These are phyloP conservation scores for Saksenaea vasiformis DNA, from an alignment of 371 early-diverging fungal genomes.

Conservation along the genomic window DNA sequence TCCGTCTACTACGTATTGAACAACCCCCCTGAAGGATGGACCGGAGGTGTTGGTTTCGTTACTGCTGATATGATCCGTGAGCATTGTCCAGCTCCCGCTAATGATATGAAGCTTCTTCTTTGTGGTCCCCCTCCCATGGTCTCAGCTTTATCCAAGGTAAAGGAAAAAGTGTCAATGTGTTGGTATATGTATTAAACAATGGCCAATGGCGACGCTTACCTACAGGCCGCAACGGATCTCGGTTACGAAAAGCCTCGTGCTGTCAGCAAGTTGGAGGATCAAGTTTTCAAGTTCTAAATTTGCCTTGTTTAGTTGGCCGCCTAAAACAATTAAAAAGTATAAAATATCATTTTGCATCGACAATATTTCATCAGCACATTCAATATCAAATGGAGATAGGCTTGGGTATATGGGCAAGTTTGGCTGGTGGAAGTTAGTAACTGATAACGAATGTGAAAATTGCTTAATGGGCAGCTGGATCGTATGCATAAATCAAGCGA, in stretches of 20 bases:
- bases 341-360: background rate
- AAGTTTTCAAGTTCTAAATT: slow-evolving; percentile 89
- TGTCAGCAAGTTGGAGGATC: slow-evolving; percentile 84
- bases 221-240: slow-evolving; percentile 57
- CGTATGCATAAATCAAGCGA: too few relatives aligned
- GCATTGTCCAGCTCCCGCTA: slow-evolving; percentile 75
- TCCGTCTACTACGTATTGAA: slow-evolving; percentile 86
- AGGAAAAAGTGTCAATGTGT: slow-evolving; percentile 5
- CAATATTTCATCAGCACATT: background rate
- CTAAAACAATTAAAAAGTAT: slow-evolving; percentile 2
- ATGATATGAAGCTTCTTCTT: slow-evolving; percentile 85
- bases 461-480: background rate
- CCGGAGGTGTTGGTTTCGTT: slow-evolving; percentile 86
- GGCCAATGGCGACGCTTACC: too few relatives aligned
- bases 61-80: slow-evolving; percentile 79
- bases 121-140: slow-evolving; percentile 97
- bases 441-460: background rate
- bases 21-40: slow-evolving; percentile 83
- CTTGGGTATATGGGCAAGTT: too few relatives aligned
- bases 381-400: background rate
- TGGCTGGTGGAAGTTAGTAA: too few relatives aligned
- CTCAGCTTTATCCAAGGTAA: slow-evolving; percentile 76
- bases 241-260: slow-evolving; percentile 79
- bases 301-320: background rate
- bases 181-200: slow-evolving; percentile 11